Percentiles rank a stretch among this genome's conserved stretches.
phyloP scores from a whole-genome alignment of 805 yeast species.

The Candida tammaniensis region DNA sequence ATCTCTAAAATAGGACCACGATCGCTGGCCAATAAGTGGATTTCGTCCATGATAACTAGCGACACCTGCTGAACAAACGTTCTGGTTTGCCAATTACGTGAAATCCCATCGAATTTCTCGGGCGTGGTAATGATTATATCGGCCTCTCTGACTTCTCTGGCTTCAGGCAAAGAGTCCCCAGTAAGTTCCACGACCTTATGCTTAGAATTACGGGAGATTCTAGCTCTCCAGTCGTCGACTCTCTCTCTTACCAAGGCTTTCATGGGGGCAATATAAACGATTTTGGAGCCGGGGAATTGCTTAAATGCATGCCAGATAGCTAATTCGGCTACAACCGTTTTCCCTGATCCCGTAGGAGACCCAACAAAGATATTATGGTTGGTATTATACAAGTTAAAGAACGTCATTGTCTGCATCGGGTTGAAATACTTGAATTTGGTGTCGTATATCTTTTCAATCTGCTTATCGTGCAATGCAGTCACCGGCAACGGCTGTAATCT shows the following conservation, averaged over 20 bases:
- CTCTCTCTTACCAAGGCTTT: slow-evolving; percentile 82
- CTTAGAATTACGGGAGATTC: slow-evolving; percentile 46
- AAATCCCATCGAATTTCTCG: slow-evolving; percentile 83
- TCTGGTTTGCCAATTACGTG: slow-evolving; percentile 81
- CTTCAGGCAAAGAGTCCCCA: slow-evolving; percentile 78
- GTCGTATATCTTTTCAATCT: slow-evolving; percentile 66
- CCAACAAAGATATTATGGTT: slow-evolving; percentile 86
- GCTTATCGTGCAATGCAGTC: slow-evolving; percentile 68
- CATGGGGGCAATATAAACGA: slow-evolving; percentile 88
- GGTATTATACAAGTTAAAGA: slow-evolving; percentile 81
- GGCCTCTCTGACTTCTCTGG: slow-evolving; percentile 61
- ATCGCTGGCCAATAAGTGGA: slow-evolving; percentile 79
- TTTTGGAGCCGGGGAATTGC: slow-evolving; percentile 74
- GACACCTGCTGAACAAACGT: slow-evolving; percentile 73
- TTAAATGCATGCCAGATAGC: slow-evolving; percentile 97
- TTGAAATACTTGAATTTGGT: slow-evolving; percentile 79
- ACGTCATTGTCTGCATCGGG: slow-evolving; percentile 98
- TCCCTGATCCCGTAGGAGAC: slow-evolving; percentile 98
- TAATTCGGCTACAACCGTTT: slow-evolving; percentile 93
- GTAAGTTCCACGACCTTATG: slow-evolving; percentile 71
- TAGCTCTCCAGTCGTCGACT: slow-evolving; percentile 72
- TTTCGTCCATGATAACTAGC: slow-evolving; percentile 81
- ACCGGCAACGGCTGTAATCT: slow-evolving; percentile 84
- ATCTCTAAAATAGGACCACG: slow-evolving; percentile 85
- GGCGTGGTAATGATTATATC: slow-evolving; percentile 82